Base-by-base conservation (phyloP, 2,329 filamentous ascomycete species). In the Colletotrichum musicola region DNA sequence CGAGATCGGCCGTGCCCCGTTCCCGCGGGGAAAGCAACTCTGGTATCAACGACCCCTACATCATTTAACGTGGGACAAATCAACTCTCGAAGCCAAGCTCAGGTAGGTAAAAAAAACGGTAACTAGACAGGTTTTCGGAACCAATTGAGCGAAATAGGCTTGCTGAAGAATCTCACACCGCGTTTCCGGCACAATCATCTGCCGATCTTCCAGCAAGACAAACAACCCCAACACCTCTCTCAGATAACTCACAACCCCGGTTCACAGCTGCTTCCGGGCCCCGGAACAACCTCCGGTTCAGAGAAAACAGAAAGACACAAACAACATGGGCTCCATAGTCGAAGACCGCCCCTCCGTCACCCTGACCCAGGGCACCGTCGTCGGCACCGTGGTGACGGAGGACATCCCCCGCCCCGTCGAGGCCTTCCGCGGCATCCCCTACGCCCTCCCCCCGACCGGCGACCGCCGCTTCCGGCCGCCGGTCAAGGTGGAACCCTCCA, bases 371-470 rank as follows among this genome's bases (percentile, higher is more conserved):
- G 82, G 83, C 50, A 79, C 74, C 4, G 84, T 83, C 69, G 68
- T 80, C 3, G 82, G 82, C 62, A 72, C 78, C 27, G 75, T 79
- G 40, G 72, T 81, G 42, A 67, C 74, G 18, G 68, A 75, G 5
- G 74, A 73, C 14, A 77, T 78, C 35, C 82, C 84, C 7, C 81
- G 79, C 59, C 73, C 80, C n/a, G 71, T 88, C 55, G 83, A 87
- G 44, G 80, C 80, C 10, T 88, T 84, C 75, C 80, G 81, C 54
- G 84, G 84, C 61, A 80, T 88, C 47, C 85, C 85, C 1, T 88
- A 83, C 70, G 86, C 83, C n/a, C 77, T 83, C 72, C 72, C 75
- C 9, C 66, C 66, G 13, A 69, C 66, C 38, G 66, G 66, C 51
- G 55, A 65, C 38, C 77, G 76, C 73, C 84, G 83, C 60, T 89